Evolutionary conservation across 2,329 filamentous ascomycete genomes (phyloP).

Genomic region (Phoma sp.): DNA sequence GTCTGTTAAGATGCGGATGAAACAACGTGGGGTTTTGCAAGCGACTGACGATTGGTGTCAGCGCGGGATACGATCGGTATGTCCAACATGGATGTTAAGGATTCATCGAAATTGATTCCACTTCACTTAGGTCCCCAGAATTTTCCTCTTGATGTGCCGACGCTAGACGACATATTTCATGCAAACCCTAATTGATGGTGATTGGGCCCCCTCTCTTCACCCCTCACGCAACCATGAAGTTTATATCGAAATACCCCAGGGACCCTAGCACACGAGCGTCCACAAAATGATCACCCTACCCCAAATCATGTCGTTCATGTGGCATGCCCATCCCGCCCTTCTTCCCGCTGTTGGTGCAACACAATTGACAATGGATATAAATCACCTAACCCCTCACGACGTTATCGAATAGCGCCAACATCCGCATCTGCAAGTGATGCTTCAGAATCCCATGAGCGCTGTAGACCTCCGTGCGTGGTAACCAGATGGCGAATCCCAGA

Average conservation of each 20-base stretch:
- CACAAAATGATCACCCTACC: not conserved
- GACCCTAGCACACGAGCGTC: not conserved
- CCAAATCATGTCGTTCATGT: too few relatives aligned
- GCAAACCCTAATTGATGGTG: not conserved
- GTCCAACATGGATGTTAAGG: too few relatives aligned
- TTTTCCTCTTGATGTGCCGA: not conserved
- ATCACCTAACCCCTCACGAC: not conserved
- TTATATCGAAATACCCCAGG: too few relatives aligned
- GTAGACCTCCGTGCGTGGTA: not conserved
- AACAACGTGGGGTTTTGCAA: too few relatives aligned
- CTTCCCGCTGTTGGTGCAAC: not conserved
- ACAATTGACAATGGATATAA: not conserved
- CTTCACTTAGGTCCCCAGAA: too few relatives aligned
- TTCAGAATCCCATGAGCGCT: not conserved
- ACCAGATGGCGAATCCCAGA: not conserved
- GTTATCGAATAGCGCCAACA: not conserved
- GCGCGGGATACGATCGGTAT: too few relatives aligned
- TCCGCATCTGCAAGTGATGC: not conserved
- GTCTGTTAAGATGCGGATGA: too few relatives aligned
- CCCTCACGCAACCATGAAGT: not conserved
- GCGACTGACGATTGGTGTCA: too few relatives aligned
- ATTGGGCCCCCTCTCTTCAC: not conserved
- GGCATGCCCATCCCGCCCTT: too few relatives aligned
- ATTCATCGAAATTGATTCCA: too few relatives aligned
- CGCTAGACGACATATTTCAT: not conserved